Evolutionary conservation across 2,329 filamentous ascomycete genomes (phyloP).

Genomic region (Fusarium sp.): DNA sequence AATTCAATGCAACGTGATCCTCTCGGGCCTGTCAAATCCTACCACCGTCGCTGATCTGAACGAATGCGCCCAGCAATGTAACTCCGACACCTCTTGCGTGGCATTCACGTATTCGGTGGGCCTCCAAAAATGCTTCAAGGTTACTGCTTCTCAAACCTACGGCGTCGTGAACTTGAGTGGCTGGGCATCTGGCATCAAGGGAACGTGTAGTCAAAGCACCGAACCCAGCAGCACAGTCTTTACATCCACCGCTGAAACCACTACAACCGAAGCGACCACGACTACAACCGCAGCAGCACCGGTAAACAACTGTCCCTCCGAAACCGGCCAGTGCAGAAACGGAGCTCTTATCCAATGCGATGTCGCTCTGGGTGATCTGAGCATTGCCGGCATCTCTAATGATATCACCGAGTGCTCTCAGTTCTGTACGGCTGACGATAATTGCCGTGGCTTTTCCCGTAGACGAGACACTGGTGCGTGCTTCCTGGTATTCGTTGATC

Average conservation of each 20-base stretch:
- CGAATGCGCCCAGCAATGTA: not conserved
- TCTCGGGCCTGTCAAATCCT: accelerated
- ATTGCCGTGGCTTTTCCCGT: not conserved
- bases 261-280: not conserved
- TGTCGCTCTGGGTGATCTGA: not conserved
- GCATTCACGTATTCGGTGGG: not conserved
- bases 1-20: not conserved
- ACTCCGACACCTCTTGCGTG: not conserved
- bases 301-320: not conserved
- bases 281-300: not conserved
- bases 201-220: accelerated
- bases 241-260: not conserved
- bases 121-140: not conserved
- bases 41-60: not conserved
- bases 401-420: not conserved
- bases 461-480: not conserved
- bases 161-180: accelerated
- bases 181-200: not conserved
- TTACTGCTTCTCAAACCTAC: not conserved
- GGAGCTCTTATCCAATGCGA: not conserved
- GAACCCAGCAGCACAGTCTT: not conserved
- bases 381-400: not conserved
- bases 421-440: accelerated
- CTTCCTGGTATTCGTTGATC: not conserved
- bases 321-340: not conserved